A percentile compares a stretch with the other conserved stretches of the same genome.
These are phyloP conservation scores for Xylaria sp. DNA, from an alignment of 2,329 filamentous ascomycete species.

Conservation along the genomic window DNA sequence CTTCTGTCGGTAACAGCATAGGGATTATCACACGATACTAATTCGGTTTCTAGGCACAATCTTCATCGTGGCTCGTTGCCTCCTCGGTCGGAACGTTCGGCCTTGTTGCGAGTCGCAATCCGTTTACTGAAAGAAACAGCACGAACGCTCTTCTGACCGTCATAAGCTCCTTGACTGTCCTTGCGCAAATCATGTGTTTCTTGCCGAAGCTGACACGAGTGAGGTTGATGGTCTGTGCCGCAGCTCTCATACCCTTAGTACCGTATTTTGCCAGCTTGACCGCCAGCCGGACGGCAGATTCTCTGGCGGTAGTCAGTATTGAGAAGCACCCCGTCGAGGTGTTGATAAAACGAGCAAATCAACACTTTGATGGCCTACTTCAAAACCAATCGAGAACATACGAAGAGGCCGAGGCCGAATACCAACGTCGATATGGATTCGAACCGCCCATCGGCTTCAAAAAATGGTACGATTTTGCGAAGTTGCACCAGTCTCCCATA, in stretches of 20 bases:
- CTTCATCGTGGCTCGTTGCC: constrained; percentile 33
- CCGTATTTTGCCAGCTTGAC: constrained; percentile 31
- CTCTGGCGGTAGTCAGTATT: constrained; percentile 1
- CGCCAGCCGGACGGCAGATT: constrained; percentile 22
- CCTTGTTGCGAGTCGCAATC: constrained; percentile 29
- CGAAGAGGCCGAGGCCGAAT: constrained; percentile 37
- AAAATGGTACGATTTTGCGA: constrained; percentile 42
- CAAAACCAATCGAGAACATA: constrained; percentile 36
- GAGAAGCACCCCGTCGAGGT: constrained; percentile 35
- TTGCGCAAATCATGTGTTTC: constrained; percentile 31
- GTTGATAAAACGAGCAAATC: constrained; percentile 28
- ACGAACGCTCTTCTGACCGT: constrained; percentile 27
- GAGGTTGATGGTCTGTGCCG: constrained; percentile 29
- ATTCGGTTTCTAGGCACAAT: constrained; percentile 27
- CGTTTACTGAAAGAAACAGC: constrained; percentile 28
- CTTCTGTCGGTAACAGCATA: no score
- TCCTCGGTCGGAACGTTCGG: constrained; percentile 32
- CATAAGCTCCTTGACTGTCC: constrained; percentile 27
- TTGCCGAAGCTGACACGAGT: constrained; percentile 32
- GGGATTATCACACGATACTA: background rate
- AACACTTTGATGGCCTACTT: constrained; percentile 31
- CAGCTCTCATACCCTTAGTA: constrained; percentile 30
- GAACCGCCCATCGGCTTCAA: constrained; percentile 44
- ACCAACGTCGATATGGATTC: constrained; percentile 38
- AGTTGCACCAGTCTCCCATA: constrained; percentile 37